Evolutionary conservation across 441 rosid species (phyloP), one percentile per base, ranked within the genome.

Genomic region (Erodium texanum): DNA sequence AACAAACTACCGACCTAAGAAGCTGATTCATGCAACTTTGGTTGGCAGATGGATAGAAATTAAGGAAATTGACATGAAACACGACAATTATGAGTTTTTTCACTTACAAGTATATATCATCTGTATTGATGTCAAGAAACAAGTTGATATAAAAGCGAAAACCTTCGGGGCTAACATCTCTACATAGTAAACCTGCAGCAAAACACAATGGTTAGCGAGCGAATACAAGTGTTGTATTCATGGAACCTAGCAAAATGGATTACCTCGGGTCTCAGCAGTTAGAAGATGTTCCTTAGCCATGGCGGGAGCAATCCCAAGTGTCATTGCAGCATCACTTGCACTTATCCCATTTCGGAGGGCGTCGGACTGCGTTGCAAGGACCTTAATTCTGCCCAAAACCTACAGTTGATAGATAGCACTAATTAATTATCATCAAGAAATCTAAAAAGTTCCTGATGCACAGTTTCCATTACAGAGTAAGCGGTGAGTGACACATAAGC

Each of bases 241-340:
- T 7, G 6, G 18, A 48, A n/a, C 19, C 56, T 14, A 14, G 70
- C 63, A 27, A 1, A 65, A 32, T 16, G 68, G 23, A 19, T 22
- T 69, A 89, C 99, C 99, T 84, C 78, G 86, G 83, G 85, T 89
- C 79, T 91, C 97, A 65, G 99, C 96, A 65, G 87, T 78, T 62
- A 91, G 81, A 75, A 93, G 95, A 75, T 88, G 96, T 81, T 93
- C 97, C 82, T 93, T 91, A 58, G 99, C 99, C 97, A 93, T 85
- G 65, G 99, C 97, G 66, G 99, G 97, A 71, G 97, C 96, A 62
- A 93, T 89, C 69, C 88, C 95, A 71, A 91, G 77, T 22, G 89
- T 86, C 83, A 89, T 86, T 68, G 96, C 97, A 81, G 97, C 96
- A 80, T 93, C 97, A 77, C 85, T 86, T 66, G 97, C 89, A 71